Evolutionary conservation across 495 filamentous ascomycete genomes (phyloP), one percentile per base, ranked within the genome.

Genomic region (Aspergillus haitiensis): DNA sequence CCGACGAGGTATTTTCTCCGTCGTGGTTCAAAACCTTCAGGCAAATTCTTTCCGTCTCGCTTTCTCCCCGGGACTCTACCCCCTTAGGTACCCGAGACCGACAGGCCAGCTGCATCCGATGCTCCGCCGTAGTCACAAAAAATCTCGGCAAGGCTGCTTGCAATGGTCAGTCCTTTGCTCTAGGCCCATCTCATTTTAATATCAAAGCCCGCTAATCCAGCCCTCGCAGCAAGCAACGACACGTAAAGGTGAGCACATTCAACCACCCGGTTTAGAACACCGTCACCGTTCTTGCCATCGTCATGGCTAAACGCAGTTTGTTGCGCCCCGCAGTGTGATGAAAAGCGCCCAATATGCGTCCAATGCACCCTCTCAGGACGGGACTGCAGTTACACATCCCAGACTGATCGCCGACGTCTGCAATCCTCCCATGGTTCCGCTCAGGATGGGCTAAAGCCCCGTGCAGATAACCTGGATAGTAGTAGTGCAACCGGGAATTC

Each of bases 151-250:
- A 34, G 68, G 68, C 31, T 70, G 68, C 62, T 51, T 70, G 2
- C 59, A 75, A 52, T 80, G 75, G 70, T 73, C 44, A 59, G 70
- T 70, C 21, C 21, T 27, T 3, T 13, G 7, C 12, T 15, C 54
- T 27, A 34, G n/a, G n/a, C 9, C 46, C 3, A 0, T 10, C n/a
- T 32, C 9, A 18, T 9, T 6, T 6, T 16, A 32, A n/a, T 27
- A 6, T 32, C 5, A 40, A 36, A 46, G 31, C 18, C n/a, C 46
- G 55, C 36, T 58, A 33, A 58, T 33, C 37, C 3, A 11, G 11
- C 6, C 32, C 31, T 32, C 31, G 3, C 32, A 59, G 58, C 21
- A 61, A 61, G n/a, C 42, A 35, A 5, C 58, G 58, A 1, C 58
- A 61, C 33, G 45, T 55, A 42, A 61, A 61, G 51, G 58, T 61